A percentile compares a stretch with the other conserved stretches of the same genome.
Conservation (phyloP, 2,329 filamentous ascomycete genomes). For the Aspergillus thermomutatus region DNA sequence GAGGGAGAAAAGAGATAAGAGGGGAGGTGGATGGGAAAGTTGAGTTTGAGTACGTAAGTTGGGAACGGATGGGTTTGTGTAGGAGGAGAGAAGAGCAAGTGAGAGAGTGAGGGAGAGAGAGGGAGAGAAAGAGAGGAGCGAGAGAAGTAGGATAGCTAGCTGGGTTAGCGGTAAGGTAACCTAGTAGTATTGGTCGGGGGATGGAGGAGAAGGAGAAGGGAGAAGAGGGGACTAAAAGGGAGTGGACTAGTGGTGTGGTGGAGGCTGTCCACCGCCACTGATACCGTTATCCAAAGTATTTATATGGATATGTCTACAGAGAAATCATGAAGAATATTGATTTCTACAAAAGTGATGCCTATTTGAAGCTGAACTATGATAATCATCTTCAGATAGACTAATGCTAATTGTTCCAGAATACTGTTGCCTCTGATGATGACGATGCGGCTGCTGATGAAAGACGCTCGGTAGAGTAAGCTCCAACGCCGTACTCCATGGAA, state of each 20-base stretch:
- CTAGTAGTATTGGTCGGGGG: slow-evolving; percentile 9
- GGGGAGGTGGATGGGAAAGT: slow-evolving; percentile 35
- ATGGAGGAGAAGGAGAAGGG: slow-evolving; percentile 11
- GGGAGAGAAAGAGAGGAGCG: slow-evolving; percentile 10
- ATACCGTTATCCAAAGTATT: not conserved
- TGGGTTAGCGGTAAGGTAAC: not conserved
- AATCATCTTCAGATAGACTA: not conserved
- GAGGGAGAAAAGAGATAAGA: slow-evolving; percentile 38
- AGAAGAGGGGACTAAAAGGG: too few relatives aligned
- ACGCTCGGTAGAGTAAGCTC: too few relatives aligned
- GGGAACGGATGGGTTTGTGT: not conserved
- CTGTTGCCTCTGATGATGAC: not conserved
- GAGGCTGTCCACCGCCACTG: not conserved
- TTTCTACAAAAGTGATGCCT: not conserved
- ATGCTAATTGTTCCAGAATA: not conserved
- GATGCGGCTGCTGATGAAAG: not conserved
- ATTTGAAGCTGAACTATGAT: not conserved
- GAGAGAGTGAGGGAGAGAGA: slow-evolving; percentile 5
- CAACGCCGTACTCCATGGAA: not conserved
- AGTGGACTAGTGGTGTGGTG: not conserved
- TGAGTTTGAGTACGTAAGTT: slow-evolving; percentile 17
- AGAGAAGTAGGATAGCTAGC: slow-evolving; percentile 15
- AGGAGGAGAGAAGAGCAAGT: slow-evolving; percentile 20
- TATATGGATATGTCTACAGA: not conserved
- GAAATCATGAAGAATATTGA: not conserved